Evolutionary conservation across 345 rosid genomes (phyloP).

Genomic region (Eutrema heterophyllum): DNA sequence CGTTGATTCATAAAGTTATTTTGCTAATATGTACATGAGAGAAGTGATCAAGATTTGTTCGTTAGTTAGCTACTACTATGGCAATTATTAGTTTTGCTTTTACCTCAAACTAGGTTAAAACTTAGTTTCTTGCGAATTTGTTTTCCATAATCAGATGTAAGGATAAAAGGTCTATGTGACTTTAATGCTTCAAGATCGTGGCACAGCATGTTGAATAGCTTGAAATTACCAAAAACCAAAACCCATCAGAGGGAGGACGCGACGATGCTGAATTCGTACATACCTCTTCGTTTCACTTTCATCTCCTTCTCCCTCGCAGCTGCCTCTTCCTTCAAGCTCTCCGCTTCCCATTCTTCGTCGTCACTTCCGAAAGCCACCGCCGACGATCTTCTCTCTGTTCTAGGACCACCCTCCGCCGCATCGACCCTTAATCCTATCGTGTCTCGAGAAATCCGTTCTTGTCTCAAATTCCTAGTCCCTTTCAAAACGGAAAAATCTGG

Average conservation of each 20-base stretch:
- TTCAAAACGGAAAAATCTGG: conserved; percentile 28
- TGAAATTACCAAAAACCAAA: no score
- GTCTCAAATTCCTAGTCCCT: conserved; percentile 77
- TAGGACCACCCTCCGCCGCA: conserved; percentile 46
- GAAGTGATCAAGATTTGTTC: neutral
- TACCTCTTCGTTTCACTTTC: conserved; percentile 42
- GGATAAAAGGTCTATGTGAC: neutral
- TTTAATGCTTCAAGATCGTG: neutral
- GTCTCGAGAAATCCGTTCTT: conserved; percentile 52
- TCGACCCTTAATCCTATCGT: conserved; percentile 50
- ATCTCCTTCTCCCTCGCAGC: conserved; percentile 53
- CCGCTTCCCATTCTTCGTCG: conserved; percentile 12
- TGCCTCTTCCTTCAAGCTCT: conserved; percentile 34
- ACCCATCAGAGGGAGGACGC: neutral
- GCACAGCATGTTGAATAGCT: neutral
- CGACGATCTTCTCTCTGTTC: conserved; percentile 61
- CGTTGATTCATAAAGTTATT: neutral
- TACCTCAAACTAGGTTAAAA: neutral
- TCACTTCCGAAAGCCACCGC: conserved; percentile 63
- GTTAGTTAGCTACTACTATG: neutral
- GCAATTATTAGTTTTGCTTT: neutral
- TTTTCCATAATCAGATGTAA: neutral
- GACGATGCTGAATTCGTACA: conserved; percentile 32
- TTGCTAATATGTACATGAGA: neutral
- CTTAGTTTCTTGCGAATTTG: neutral